These are phyloP conservation scores for Diaporthe humulicola DNA, from an alignment of 2,329 filamentous ascomycete species.

Conservation along the genomic window DNA sequence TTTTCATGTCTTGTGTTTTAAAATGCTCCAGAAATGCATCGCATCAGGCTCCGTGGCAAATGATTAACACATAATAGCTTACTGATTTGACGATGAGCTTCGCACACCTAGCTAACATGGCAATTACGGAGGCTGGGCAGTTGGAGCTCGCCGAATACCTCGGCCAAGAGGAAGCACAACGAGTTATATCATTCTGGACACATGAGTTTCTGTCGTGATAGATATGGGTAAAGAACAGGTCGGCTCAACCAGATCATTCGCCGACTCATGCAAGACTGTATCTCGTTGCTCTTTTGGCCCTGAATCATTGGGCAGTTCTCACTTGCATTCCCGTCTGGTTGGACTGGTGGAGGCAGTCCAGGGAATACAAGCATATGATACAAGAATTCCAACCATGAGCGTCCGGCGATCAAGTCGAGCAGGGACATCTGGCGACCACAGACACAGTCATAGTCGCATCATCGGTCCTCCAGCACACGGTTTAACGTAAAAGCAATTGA, in stretches of 20 bases:
- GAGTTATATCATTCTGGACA: slow-evolving; percentile 42
- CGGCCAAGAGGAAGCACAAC: slow-evolving; percentile 45
- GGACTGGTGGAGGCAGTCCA: background rate
- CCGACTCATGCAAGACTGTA: background rate
- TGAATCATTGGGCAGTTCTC: background rate
- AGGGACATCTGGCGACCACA: background rate
- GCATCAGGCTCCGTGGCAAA: background rate
- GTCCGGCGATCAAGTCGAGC: background rate
- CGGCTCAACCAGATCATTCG: too few relatives aligned
- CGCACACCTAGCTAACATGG: slow-evolving; percentile 47
- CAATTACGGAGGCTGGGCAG: slow-evolving; percentile 43
- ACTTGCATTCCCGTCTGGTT: background rate
- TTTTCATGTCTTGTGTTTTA: background rate
- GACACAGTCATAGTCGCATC: background rate
- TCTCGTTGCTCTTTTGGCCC: background rate
- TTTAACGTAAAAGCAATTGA: background rate
- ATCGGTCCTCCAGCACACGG: background rate
- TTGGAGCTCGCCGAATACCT: slow-evolving; percentile 45
- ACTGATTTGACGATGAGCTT: slow-evolving; percentile 49
- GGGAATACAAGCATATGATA: background rate
- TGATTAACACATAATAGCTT: slow-evolving; percentile 38
- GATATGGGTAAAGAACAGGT: background rate
- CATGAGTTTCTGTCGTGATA: slow-evolving; percentile 35
- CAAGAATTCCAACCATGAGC: background rate
- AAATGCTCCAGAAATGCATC: background rate